Base-by-base conservation (phyloP, 768 basidiomycete genomes). In the Termitomyces sp. region DNA sequence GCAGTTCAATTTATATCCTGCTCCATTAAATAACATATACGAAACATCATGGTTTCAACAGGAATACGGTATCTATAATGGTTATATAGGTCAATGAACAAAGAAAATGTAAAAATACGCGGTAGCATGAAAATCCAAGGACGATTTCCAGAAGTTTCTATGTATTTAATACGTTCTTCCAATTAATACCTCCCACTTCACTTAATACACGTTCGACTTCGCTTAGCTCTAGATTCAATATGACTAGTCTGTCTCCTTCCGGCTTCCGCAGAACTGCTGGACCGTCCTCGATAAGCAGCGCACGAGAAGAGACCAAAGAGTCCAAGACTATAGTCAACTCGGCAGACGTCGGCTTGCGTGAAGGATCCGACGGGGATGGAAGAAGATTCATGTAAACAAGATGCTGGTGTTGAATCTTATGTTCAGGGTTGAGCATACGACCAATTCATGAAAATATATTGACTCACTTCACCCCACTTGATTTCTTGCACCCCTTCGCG, bases 401-500 rank as follows among this genome's bases (percentile, higher is more conserved):
- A 64, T 93, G 90, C 65, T 96, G 93, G 52, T 85, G 75, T 55
- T 84, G 79, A 41, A 95, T 76, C 90, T 54, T 7, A 28, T 21
- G 3, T 26, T 8, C 32, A 5, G 12, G n/a, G 24, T 42, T 45
- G 22, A 21, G 24, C 41, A 34, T 17, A 26, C n/a, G 26, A 9
- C 3, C n/a, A 2, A 35, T 22, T 47, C 19, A 26, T 37, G n/a
- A 19, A 14, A 5, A 26, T 24, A 14, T 45, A 22, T 19, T 30
- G 21, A 71, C 80, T 57, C 51, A 93, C 88, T 59, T 91, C 87
- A 26, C 79, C 78, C 90, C 90, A 94, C 62, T 82, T 82, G 46
- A 98, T 86, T 71, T 94, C 92, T 51, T 92, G 87, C 0, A 98
- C 80, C 26, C 94, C 94, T 58, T 89, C 86, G 43, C 88, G 77